Base-by-base conservation (phyloP, 495 filamentous ascomycete species). In the Elaphomyces granulatus region DNA sequence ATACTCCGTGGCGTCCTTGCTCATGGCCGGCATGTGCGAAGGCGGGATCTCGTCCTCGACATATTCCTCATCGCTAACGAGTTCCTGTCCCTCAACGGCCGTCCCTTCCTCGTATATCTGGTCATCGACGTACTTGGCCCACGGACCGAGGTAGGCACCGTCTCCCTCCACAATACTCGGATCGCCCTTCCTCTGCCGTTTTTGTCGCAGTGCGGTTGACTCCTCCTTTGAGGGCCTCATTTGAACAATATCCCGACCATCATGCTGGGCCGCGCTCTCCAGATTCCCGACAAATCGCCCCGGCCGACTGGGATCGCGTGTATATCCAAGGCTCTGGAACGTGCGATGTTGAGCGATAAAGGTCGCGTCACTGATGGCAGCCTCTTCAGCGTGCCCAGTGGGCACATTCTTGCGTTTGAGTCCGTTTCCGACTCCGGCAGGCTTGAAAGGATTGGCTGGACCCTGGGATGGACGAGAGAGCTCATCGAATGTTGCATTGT, bases 321-420 rank as follows among this genome's bases (percentile, higher is more conserved):
- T 64, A 48, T 77, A 79, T 6, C 75, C 75, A 32, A 70, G 45
- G 42, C 67, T 74, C 53, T 85, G 78, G 39, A 84, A 77, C 1
- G 81, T 84, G 43, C 78, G 71, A 55, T 85, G 85, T 52, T 87
- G 81, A 42, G 72, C 72, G 46, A 77, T 74, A 51, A 99, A 99
- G 0, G 83, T 87, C 41, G 82, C 70, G 51, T 93, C 88, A 57
- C 83, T 92, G 44, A 99, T 78, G 41, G 75, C 85, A 1, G 80
- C 78, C 59, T 96, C 88, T 45, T 87, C 71, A 0, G 92, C 92
- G 51, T 73, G 78, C 3, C 90, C 90, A 0, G 92, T 94, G 8
- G 92, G 77, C 1, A 96, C 79, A 44, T 90, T 88, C 50, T 93
- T 93, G 40, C 88, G 78, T 58, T 88, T 92, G 23, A 80, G 52